A percentile compares a stretch with the other conserved stretches of the same genome.
These are phyloP conservation scores for Boletus eberwhitei DNA, from an alignment of 768 basidiomycete species.

Conservation along the genomic window DNA sequence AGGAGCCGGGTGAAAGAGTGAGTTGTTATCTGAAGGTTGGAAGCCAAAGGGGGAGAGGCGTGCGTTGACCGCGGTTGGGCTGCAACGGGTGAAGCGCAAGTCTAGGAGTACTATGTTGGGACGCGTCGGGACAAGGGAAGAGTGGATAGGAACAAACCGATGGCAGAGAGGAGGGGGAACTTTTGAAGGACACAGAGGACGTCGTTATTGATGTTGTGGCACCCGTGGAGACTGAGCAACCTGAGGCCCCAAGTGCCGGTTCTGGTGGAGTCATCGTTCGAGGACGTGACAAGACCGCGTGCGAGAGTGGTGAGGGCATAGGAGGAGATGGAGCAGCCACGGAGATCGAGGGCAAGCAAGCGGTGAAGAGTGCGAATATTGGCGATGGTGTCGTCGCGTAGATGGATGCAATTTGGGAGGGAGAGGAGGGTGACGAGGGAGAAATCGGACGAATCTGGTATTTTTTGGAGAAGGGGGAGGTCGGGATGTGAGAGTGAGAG, in stretches of 20 bases:
- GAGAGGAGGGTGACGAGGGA: conserved; percentile 64
- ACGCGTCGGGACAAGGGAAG: neutral
- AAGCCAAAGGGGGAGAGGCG: conserved; percentile 25
- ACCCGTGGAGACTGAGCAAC: conserved; percentile 54
- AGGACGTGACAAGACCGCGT: conserved; percentile 37
- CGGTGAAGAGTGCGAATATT: conserved; percentile 49
- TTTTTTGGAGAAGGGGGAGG: conserved; percentile 53
- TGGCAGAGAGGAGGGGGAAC: conserved; percentile 57
- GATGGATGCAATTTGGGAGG: conserved; percentile 49
- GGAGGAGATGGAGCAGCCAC: conserved; percentile 47
- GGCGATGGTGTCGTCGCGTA: conserved; percentile 56
- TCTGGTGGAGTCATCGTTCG: conserved; percentile 19
- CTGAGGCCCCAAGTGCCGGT: conserved; percentile 57
- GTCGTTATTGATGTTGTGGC: conserved; percentile 44
- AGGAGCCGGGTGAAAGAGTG: conserved; percentile 43
- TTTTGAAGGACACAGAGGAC: conserved; percentile 39
- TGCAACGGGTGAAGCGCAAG: conserved; percentile 48
- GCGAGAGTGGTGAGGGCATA: conserved; percentile 53
- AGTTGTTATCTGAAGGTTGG: conserved; percentile 23
- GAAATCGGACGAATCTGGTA: conserved; percentile 54
- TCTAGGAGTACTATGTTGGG: conserved; percentile 32
- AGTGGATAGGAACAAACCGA: conserved; percentile 44
- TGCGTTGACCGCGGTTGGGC: conserved; percentile 14
- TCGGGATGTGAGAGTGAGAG: conserved; percentile 54
- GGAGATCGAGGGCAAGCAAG: conserved; percentile 63